phyloP scores from a whole-genome alignment of 257 asterid species.

The Nicotiana benthamiana region DNA sequence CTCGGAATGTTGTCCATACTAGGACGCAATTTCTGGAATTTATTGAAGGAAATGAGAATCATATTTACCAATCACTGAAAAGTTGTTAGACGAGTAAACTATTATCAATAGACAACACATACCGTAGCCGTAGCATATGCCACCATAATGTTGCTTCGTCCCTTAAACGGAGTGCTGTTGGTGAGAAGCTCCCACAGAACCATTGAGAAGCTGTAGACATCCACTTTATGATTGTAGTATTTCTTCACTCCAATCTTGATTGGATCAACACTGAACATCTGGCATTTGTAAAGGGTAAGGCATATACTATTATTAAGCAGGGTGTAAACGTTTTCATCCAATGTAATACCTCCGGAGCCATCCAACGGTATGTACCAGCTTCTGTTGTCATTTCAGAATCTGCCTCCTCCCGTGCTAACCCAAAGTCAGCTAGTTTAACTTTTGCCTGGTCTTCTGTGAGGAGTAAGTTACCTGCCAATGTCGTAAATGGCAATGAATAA shows the following conservation, averaged over 20 bases:
- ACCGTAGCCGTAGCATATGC: constrained; percentile 61
- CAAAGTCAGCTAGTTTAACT: constrained; percentile 63
- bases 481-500: neutral
- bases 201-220: constrained; percentile 62
- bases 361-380: constrained; percentile 71
- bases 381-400: constrained; percentile 51
- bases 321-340: neutral
- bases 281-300: constrained; percentile 16
- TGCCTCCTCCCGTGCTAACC: constrained; percentile 53
- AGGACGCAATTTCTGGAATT: constrained; percentile 50
- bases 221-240: constrained; percentile 55
- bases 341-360: constrained; percentile 62
- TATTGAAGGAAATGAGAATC: neutral
- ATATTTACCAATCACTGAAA: neutral
- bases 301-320: neutral
- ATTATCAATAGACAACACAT: constrained; percentile 1
- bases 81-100: neutral
- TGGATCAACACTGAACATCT: constrained; percentile 42
- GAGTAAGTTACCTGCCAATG: constrained; percentile 44
- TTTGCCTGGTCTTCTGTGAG: constrained; percentile 45
- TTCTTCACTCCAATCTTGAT: constrained; percentile 36
- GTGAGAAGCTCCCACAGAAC: constrained; percentile 60
- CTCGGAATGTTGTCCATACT: constrained; percentile 43
- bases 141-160: constrained; percentile 40
- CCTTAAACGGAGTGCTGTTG: constrained; percentile 52